Evolutionary conservation across 805 yeast species (phyloP), one percentile per base, ranked within the genome.

Genomic region (Sungouiozyma intestinalis): DNA sequence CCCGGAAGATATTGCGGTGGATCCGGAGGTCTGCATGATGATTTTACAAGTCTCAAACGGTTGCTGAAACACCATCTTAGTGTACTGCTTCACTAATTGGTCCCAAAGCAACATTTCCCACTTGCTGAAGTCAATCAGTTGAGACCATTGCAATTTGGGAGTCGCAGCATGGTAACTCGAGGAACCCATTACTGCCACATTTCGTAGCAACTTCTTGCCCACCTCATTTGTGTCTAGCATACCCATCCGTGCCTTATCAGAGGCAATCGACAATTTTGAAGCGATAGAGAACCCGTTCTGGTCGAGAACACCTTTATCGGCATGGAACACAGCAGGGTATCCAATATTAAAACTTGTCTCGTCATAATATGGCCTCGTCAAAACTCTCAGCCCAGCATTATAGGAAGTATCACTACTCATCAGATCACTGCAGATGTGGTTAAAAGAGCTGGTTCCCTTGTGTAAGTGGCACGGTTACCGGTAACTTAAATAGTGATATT

Each of bases 21-120:
- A n/a, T n/a, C n/a, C 74, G 3, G 94, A 94, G 13, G 85, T 81
- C 60, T 92, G 97, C 43, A 87, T 63, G 20, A 88, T 67, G 49
- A 85, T 69, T 42, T 90, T 71, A 4, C 84, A 76, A 15, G 85
- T 81, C 51, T 90, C 97, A 60, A 88, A 80, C 2, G 98, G 97
- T 62, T 92, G 97, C 16, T 85, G 74, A 7, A 84, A 57, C 27
- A 86, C 60, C 36, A 80, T 76, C 45, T 77, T 78, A 42, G 77
- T 60, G 64, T 92, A 90, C 48, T 79, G 81, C 48, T 76, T 76
- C 40, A 79, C 53, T 46, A 85, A 76, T 36, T 82, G 76, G 56
- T 72, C 68, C 18, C 77, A 61, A 45, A 86, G 67, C 34, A 81
- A 57, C 47, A 77, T 84, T 40, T 68, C 68, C 52, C 83, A 61